Evolutionary conservation across 805 yeast species (phyloP).

Genomic region (Metschnikowia rubicola): DNA sequence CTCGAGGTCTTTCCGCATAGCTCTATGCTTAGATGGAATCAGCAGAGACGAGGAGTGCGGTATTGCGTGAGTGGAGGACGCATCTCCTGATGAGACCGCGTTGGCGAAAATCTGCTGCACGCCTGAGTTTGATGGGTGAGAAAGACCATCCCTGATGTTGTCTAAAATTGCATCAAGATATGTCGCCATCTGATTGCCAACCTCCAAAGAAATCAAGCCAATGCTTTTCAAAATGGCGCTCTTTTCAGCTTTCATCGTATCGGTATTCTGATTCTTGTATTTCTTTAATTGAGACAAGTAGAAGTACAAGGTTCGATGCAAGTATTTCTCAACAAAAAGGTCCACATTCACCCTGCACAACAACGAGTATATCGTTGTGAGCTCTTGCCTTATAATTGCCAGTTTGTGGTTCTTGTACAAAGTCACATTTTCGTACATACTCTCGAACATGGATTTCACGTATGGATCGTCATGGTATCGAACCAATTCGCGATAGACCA

Average conservation of each 20-base stretch:
- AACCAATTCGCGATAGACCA: conserved; percentile 78
- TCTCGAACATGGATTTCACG: conserved; percentile 67
- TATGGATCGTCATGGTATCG: conserved; percentile 65
- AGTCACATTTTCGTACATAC: conserved; percentile 71
- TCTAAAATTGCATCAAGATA: conserved; percentile 85
- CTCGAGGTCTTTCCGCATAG: conserved; percentile 66
- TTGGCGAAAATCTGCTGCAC: conserved; percentile 40
- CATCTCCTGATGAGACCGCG: conserved; percentile 31
- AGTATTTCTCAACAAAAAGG: conserved; percentile 72
- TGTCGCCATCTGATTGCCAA: conserved; percentile 79
- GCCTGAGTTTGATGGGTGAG: conserved; percentile 34
- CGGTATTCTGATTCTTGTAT: conserved; percentile 44
- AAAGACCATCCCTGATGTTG: conserved; percentile 74
- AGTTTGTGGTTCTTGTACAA: conserved; percentile 75
- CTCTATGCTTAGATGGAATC: conserved; percentile 50
- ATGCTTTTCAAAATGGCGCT: conserved; percentile 74
- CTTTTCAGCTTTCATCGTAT: conserved; percentile 51
- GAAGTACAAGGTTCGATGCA: conserved; percentile 75
- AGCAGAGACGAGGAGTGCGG: conserved; percentile 27
- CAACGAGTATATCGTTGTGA: conserved; percentile 79
- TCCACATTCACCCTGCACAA: conserved; percentile 75
- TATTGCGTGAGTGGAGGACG: conserved; percentile 20
- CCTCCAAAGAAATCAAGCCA: conserved; percentile 79
- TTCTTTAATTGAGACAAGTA: conserved; percentile 75
- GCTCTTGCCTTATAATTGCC: conserved; percentile 72